phyloP scores from a whole-genome alignment of 108 stramenopile species.

The Skeletonema menzelii region DNA sequence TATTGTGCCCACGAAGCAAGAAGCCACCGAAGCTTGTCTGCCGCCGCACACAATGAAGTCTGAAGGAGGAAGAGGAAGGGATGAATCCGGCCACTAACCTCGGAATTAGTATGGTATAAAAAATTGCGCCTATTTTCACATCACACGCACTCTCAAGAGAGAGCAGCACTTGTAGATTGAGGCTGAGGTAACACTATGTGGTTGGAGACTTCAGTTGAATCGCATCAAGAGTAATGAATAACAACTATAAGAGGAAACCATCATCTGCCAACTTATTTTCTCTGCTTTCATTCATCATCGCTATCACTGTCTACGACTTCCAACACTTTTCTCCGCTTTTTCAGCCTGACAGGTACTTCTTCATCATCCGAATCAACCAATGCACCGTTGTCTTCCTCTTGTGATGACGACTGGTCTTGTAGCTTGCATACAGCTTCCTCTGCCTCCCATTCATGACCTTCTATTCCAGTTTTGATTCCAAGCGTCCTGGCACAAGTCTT shows the following conservation, averaged over 20 bases:
- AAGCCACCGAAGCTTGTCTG: no score
- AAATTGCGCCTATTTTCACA: neutral
- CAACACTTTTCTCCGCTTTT: slow-evolving; percentile 2
- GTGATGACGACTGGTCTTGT: neutral
- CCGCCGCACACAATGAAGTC: no score
- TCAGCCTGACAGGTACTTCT: neutral
- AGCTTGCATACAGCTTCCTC: neutral
- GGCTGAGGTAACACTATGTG: no score
- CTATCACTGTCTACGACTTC: slow-evolving; percentile 15
- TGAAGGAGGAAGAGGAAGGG: no score
- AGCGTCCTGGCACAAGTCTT: slow-evolving; percentile 45
- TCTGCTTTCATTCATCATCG: slow-evolving; percentile 1
- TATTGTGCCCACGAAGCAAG: no score
- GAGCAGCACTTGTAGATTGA: no score
- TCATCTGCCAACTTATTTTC: no score
- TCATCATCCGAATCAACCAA: slow-evolving; percentile 25
- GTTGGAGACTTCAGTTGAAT: no score
- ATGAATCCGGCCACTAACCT: neutral
- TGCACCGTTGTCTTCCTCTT: neutral
- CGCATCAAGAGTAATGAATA: no score
- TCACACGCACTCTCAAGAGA: no score
- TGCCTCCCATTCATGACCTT: slow-evolving; percentile 50
- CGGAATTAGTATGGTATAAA: neutral
- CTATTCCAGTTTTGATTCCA: slow-evolving; percentile 39
- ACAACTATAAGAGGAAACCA: no score